phyloP scores from a whole-genome alignment of 1,284 basidiomycete genomes.

The Puccinia coronata region DNA sequence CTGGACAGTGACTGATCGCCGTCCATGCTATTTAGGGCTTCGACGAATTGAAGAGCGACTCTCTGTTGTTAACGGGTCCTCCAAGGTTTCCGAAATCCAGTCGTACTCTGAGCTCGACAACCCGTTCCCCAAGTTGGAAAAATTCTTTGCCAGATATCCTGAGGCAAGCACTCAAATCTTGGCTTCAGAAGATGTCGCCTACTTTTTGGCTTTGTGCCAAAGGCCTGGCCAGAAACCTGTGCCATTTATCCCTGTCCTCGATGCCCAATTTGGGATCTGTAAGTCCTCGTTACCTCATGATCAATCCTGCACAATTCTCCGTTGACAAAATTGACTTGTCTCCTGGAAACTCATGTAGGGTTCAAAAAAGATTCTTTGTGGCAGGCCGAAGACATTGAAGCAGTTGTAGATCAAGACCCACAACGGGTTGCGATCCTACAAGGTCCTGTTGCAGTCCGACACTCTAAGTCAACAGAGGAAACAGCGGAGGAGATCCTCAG shows the following conservation, averaged over 20 bases:
- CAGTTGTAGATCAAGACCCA: constrained; percentile 95
- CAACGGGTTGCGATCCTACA: constrained; percentile 97
- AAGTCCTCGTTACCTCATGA: not conserved
- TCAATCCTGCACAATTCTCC: not conserved
- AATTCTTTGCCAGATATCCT: constrained; percentile 81
- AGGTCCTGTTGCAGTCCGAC: constrained; percentile 90
- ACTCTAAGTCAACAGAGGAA: constrained; percentile 84
- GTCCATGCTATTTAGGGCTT: constrained; percentile 41
- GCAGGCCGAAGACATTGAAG: constrained; percentile 97
- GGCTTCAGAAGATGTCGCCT: constrained; percentile 88
- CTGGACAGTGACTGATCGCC: no score
- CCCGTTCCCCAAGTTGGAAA: constrained; percentile 73
- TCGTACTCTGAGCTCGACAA: constrained; percentile 82
- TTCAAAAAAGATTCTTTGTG: constrained; percentile 82
- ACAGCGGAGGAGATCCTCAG: constrained; percentile 89
- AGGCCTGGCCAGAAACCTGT: constrained; percentile 96
- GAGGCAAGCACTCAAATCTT: constrained; percentile 81
- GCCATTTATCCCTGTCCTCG: constrained; percentile 96
- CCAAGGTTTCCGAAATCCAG: constrained; percentile 84
- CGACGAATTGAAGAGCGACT: constrained; percentile 86
- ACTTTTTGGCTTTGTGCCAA: constrained; percentile 91
- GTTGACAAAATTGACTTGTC: not conserved
- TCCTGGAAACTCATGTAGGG: constrained; percentile 25
- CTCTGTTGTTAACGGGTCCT: constrained; percentile 79
- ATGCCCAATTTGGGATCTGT: constrained; percentile 91